Evolutionary conservation across 1,139 yeast genomes (phyloP).

Genomic region (Geotrichum europaeum): DNA sequence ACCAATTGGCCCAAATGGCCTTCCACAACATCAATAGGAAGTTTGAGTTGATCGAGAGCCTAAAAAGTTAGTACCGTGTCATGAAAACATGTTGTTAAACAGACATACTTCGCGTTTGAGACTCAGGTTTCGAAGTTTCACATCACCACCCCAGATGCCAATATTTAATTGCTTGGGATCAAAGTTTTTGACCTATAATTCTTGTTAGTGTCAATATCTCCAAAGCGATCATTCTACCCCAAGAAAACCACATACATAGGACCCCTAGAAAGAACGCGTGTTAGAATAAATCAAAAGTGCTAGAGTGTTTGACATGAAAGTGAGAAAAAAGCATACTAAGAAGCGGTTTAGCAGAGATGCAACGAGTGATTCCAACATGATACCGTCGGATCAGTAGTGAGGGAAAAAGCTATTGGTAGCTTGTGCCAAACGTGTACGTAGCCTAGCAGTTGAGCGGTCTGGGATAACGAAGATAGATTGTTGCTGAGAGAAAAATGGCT

Average conservation of each 20-base stretch:
- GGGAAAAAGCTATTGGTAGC: not conserved
- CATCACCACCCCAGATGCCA: constrained; percentile 98
- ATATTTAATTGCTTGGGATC: constrained; percentile 92
- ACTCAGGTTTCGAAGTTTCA: constrained; percentile 67
- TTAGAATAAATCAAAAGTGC: not conserved
- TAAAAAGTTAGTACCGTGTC: constrained; percentile 27
- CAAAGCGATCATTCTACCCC: not conserved
- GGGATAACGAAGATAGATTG: not conserved
- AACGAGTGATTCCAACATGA: constrained; percentile 47
- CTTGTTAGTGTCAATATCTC: constrained; percentile 26
- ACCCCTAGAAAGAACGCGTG: constrained; percentile 21
- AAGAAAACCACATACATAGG: constrained; percentile 23
- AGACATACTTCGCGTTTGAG: constrained; percentile 55
- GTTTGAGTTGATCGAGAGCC: constrained; percentile 75
- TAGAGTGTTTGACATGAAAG: constrained; percentile 20
- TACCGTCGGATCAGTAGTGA: not conserved
- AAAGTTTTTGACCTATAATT: constrained; percentile 83
- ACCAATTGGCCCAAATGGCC: constrained; percentile 90
- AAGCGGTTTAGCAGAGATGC: constrained; percentile 45
- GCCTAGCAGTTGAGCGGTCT: not conserved
- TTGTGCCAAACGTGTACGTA: not conserved
- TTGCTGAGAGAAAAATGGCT: not conserved
- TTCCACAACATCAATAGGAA: constrained; percentile 84
- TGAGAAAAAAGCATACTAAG: constrained; percentile 33
- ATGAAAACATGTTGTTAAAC: not conserved